phyloP scores from a whole-genome alignment of 192 early-diverging fungal genomes.

The Backusella luteola region DNA sequence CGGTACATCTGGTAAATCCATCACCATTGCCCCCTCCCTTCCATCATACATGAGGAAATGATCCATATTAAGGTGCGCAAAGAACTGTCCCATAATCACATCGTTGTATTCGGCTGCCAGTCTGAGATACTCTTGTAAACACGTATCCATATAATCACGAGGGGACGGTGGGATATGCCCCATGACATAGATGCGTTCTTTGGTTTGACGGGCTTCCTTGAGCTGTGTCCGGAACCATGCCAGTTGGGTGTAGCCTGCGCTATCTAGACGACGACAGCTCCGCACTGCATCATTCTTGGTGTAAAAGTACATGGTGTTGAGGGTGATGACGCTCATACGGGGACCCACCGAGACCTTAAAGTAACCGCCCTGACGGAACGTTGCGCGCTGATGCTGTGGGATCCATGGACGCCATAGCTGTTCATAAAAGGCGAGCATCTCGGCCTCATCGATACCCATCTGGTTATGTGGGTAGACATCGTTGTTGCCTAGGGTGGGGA shows the following conservation, averaged over 20 bases:
- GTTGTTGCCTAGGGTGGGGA: conserved; percentile 62
- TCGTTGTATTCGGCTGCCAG: conserved; percentile 45
- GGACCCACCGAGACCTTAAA: conserved; percentile 52
- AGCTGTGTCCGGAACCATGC: conserved; percentile 61
- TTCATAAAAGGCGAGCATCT: background rate
- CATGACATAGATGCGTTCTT: conserved; percentile 51
- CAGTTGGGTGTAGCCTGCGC: background rate
- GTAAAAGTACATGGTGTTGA: conserved; percentile 74
- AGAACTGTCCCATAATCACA: conserved; percentile 63
- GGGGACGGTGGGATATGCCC: conserved; percentile 64
- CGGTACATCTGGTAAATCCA: background rate
- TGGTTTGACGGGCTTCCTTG: conserved; percentile 37
- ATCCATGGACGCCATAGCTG: conserved; percentile 55
- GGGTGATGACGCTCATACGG: conserved; percentile 49
- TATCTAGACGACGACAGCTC: conserved; percentile 62
- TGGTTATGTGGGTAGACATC: conserved; percentile 70
- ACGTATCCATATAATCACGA: conserved; percentile 39
- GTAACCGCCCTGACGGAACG: conserved; percentile 66
- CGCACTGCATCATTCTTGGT: conserved; percentile 64
- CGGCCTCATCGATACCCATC: conserved; percentile 24
- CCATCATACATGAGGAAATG: conserved; percentile 24
- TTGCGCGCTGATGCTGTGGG: conserved; percentile 55
- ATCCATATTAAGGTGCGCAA: conserved; percentile 74
- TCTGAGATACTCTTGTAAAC: conserved; percentile 35
- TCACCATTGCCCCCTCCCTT: background rate